A percentile compares a stretch with the other conserved stretches of the same genome.
Conservation (phyloP, 164 flowering plant species). For the Kingdonia uniflora region DNA sequence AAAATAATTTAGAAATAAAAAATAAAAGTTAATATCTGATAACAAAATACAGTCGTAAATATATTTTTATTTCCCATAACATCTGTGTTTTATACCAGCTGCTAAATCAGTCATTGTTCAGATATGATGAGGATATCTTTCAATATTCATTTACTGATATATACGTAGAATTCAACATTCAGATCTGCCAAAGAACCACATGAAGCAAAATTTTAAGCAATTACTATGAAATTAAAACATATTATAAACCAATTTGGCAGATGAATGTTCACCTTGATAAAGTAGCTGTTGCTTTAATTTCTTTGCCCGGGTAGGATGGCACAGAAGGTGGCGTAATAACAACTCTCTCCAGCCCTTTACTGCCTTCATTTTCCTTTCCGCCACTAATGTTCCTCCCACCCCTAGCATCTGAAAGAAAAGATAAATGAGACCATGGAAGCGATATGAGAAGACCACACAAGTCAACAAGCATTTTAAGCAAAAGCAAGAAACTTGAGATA, state of each 20-base stretch:
- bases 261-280: constrained; percentile 25
- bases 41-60: too few relatives aligned
- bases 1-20: too few relatives aligned
- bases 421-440: background rate
- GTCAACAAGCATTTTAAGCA: background rate
- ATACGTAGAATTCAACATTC: too few relatives aligned
- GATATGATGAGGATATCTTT: too few relatives aligned
- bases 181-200: too few relatives aligned
- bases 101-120: too few relatives aligned
- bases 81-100: too few relatives aligned
- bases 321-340: constrained; percentile 15
- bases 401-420: constrained; percentile 45
- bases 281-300: constrained; percentile 27
- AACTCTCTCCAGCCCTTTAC: constrained; percentile 31
- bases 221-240: too few relatives aligned
- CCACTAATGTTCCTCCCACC: constrained; percentile 35
- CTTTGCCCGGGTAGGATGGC: constrained; percentile 28
- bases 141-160: too few relatives aligned
- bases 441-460: background rate
- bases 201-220: too few relatives aligned
- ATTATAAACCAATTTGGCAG: background rate
- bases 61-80: too few relatives aligned
- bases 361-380: constrained; percentile 45
- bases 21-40: too few relatives aligned
- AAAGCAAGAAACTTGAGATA: background rate